Conservation (phyloP, 192 early-diverging fungal species). For the Ambispora gerdemannii region DNA sequence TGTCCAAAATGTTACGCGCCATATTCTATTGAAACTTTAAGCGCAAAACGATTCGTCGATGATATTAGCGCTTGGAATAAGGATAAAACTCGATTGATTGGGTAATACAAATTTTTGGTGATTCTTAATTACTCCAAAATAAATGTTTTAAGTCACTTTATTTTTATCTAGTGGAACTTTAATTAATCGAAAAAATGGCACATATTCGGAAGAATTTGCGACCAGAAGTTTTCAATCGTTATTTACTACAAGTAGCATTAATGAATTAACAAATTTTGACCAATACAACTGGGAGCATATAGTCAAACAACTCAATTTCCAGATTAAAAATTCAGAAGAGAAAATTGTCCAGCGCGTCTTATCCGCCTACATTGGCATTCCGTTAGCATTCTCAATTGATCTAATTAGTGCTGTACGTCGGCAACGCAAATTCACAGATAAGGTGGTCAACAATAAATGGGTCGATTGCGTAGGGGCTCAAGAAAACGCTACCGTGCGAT, state of each 20-base stretch:
- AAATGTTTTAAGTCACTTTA: neutral
- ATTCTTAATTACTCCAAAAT: neutral
- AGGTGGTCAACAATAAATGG: slow-evolving; percentile 48
- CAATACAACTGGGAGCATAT: too few relatives aligned
- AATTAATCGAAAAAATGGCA: neutral
- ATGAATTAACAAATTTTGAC: neutral
- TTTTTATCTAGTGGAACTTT: slow-evolving; percentile 4
- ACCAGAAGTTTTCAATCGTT: neutral
- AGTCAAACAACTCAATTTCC: neutral
- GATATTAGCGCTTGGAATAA: slow-evolving; percentile 16
- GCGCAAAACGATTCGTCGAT: slow-evolving; percentile 19
- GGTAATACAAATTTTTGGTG: neutral
- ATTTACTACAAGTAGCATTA: neutral
- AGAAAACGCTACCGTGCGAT: slow-evolving; percentile 38
- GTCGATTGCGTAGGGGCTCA: slow-evolving; percentile 18
- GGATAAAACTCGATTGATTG: neutral
- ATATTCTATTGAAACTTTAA: neutral
- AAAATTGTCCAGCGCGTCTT: slow-evolving; percentile 28
- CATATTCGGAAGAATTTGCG: neutral
- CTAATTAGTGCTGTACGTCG: slow-evolving; percentile 48
- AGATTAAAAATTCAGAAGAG: neutral
- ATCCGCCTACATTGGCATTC: slow-evolving; percentile 41
- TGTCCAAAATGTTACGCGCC: neutral
- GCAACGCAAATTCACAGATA: slow-evolving; percentile 50
- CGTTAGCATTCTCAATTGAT: slow-evolving; percentile 42